phyloP scores from a whole-genome alignment of 1,284 basidiomycete genomes.

The Cryptococcus sp. region DNA sequence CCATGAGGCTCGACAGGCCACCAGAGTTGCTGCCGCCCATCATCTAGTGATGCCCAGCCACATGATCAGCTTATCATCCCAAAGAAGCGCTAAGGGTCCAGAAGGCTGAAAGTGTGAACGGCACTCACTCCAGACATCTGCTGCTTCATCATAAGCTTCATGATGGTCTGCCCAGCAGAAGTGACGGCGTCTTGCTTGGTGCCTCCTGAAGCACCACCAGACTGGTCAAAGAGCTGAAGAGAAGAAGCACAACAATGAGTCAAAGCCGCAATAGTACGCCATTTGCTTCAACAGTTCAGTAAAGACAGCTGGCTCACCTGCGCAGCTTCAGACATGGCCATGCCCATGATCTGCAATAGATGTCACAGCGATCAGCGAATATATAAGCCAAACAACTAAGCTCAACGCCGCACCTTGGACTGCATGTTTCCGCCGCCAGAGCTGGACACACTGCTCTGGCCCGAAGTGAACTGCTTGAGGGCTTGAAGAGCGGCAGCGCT shows the following conservation, averaged over 20 bases:
- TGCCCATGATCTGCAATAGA: slow-evolving; percentile 63
- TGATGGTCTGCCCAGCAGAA: slow-evolving; percentile 75
- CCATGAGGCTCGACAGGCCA: slow-evolving; percentile 61
- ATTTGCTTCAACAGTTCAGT: not conserved
- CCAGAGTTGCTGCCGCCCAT: slow-evolving; percentile 67
- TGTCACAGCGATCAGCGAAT: not conserved
- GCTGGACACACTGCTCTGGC: slow-evolving; percentile 43
- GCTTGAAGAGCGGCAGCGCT: slow-evolving; percentile 75
- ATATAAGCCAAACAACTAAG: not conserved
- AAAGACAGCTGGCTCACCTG: slow-evolving; percentile 33
- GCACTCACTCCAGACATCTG: slow-evolving; percentile 47
- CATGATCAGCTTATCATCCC: no score
- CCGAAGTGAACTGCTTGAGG: slow-evolving; percentile 61
- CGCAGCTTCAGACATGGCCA: slow-evolving; percentile 73
- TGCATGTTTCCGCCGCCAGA: slow-evolving; percentile 52
- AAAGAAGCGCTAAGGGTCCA: no score
- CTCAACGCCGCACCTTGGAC: slow-evolving; percentile 33
- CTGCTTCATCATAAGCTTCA: slow-evolving; percentile 69
- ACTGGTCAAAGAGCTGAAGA: slow-evolving; percentile 66
- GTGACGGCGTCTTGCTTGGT: slow-evolving; percentile 80
- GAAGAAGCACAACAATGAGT: not conserved
- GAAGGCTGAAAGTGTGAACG: not conserved
- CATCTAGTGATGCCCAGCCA: slow-evolving; percentile 22
- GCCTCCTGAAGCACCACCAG: slow-evolving; percentile 63
- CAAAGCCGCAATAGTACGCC: not conserved